These are phyloP conservation scores for Starmerella tilneyi DNA, from an alignment of 805 yeast species.

Conservation along the genomic window DNA sequence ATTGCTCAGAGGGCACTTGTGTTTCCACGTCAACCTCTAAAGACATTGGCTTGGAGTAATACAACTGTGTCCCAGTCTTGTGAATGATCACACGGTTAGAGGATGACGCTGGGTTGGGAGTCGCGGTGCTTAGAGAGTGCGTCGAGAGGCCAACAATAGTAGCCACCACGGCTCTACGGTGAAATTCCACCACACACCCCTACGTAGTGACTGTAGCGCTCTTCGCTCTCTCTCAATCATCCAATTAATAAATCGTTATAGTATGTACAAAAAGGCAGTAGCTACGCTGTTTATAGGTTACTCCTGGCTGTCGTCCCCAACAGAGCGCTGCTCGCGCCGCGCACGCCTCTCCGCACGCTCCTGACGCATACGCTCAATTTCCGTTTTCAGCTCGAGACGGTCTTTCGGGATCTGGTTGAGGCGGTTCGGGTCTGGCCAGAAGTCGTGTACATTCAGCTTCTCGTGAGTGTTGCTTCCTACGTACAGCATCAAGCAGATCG, in stretches of 20 bases:
- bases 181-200: no score
- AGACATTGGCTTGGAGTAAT: slow-evolving; percentile 10
- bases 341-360: slow-evolving; percentile 40
- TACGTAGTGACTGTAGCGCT: no score
- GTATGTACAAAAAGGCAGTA: not conserved
- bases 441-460: slow-evolving; percentile 83
- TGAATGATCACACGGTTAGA: no score
- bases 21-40: slow-evolving; percentile 19
- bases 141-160: not conserved
- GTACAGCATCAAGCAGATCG: slow-evolving; percentile 85
- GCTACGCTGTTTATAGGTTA: not conserved
- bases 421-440: slow-evolving; percentile 94
- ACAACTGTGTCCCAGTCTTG: no score
- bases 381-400: slow-evolving; percentile 83
- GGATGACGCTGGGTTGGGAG: not conserved
- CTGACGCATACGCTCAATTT: slow-evolving; percentile 72
- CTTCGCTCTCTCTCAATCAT: no score
- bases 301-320: not conserved
- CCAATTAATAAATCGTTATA: not conserved
- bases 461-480: slow-evolving; percentile 84
- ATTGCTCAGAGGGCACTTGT: slow-evolving; percentile 5
- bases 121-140: not conserved
- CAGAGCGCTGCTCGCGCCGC: not conserved
- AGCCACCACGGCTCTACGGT: not conserved
- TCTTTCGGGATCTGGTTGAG: slow-evolving; percentile 87